phyloP scores from a whole-genome alignment of 352 stramenopile genomes.

The Globisporangium spiculum region DNA sequence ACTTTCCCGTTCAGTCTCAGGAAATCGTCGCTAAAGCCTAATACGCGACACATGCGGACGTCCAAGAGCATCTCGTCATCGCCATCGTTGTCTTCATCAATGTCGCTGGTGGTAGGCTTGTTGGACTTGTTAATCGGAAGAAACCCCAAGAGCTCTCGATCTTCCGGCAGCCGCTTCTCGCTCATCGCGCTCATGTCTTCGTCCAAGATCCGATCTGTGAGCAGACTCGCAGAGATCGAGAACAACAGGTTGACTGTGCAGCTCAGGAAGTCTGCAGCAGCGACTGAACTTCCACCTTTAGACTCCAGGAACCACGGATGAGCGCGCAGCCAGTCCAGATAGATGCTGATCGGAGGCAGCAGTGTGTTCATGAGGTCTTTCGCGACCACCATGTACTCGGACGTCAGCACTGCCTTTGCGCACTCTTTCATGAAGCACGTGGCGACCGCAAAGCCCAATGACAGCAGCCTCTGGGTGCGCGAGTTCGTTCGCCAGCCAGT shows the following conservation, averaged over 20 bases:
- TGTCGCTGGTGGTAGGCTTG: neutral
- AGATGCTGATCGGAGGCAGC: constrained; percentile 36
- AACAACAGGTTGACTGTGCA: constrained; percentile 15
- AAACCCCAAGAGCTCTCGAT: constrained; percentile 40
- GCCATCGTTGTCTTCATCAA: neutral
- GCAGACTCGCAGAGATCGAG: constrained; percentile 17
- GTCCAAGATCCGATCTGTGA: constrained; percentile 17
- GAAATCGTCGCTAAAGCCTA: constrained; percentile 19
- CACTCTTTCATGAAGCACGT: constrained; percentile 19
- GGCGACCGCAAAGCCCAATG: constrained; percentile 12
- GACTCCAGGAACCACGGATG: constrained; percentile 28
- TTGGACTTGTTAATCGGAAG: constrained; percentile 21
- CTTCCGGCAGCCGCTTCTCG: constrained; percentile 30
- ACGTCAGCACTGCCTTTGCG: constrained; percentile 5
- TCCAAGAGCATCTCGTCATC: constrained; percentile 17
- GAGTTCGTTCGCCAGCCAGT: neutral
- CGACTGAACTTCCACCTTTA: neutral
- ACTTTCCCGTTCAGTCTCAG: constrained; percentile 15
- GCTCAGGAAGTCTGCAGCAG: constrained; percentile 13
- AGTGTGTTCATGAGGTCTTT: constrained; percentile 34
- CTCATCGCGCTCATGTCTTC: constrained; percentile 11
- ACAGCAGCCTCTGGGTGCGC: constrained; percentile 1
- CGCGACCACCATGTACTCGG: constrained; percentile 9
- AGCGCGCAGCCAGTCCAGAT: constrained; percentile 37
- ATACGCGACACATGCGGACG: constrained; percentile 21